Percentiles rank a stretch among this genome's conserved stretches.
Evolutionary conservation across 1,139 yeast genomes (phyloP).

Genomic region (Nakaseomyces nivariensis): DNA sequence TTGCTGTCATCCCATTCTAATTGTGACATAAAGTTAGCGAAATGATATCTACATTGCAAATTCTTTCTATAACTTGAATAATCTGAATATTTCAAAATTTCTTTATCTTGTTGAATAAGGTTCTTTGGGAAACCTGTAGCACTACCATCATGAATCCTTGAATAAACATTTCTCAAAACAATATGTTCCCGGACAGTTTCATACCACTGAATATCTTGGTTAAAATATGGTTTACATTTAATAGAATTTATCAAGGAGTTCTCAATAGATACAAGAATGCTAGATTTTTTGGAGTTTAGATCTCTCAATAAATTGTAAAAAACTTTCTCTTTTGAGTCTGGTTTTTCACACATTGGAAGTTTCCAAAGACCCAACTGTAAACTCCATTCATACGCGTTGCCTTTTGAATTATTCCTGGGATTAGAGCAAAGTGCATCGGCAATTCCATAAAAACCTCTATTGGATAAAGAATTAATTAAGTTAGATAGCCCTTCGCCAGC

Average conservation of each 20-base stretch:
- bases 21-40: constrained; percentile 7
- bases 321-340: constrained; percentile 13
- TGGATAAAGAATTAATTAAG: constrained; percentile 11
- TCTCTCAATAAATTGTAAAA: constrained; percentile 17
- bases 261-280: background rate
- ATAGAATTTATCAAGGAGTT: constrained; percentile 4
- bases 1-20: background rate
- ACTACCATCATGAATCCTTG: background rate
- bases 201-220: background rate
- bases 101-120: constrained; percentile 5
- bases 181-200: background rate
- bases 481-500: constrained; percentile 32
- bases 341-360: constrained; percentile 16
- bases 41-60: constrained; percentile 13
- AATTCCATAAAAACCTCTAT: constrained; percentile 23
- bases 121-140: background rate
- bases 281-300: background rate
- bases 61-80: constrained; percentile 13
- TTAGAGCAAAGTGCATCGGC: constrained; percentile 14
- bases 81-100: constrained; percentile 6
- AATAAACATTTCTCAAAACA: constrained; percentile 5
- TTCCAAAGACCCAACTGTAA: constrained; percentile 24
- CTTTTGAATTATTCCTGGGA: background rate
- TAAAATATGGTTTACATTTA: background rate
- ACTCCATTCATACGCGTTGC: constrained; percentile 19